These are phyloP conservation scores for Vinca minor DNA, from an alignment of 257 asterid genomes.

Conservation along the genomic window DNA sequence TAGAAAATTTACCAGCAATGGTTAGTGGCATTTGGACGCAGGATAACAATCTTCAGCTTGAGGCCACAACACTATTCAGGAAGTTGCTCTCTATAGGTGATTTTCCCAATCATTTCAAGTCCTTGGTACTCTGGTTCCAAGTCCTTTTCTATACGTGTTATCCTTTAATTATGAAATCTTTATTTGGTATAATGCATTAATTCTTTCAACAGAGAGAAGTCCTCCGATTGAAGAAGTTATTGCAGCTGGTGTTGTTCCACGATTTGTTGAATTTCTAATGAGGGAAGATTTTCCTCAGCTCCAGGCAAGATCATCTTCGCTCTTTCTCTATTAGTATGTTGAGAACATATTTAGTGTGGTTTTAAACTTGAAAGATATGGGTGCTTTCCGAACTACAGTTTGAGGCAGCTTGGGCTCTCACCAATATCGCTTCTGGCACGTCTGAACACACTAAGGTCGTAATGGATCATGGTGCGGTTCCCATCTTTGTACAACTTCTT, in stretches of 20 bases:
- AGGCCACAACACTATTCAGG: conserved; percentile 66
- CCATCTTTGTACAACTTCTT: conserved; percentile 70
- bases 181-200: neutral
- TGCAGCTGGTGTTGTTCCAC: conserved; percentile 79
- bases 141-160: neutral
- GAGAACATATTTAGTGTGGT: neutral
- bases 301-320: conserved; percentile 31
- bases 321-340: neutral
- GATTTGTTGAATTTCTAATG: conserved; percentile 63
- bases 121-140: neutral
- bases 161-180: neutral
- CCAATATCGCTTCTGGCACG: conserved; percentile 89
- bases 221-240: conserved; percentile 86
- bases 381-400: conserved; percentile 28
- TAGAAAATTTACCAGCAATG: conserved; percentile 67
- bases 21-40: conserved; percentile 55
- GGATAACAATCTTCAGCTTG: conserved; percentile 54
- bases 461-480: conserved; percentile 81
- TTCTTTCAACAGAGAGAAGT: conserved; percentile 47
- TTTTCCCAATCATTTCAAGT: neutral
- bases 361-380: neutral
- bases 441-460: conserved; percentile 87
- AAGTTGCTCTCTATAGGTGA: conserved; percentile 77
- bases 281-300: conserved; percentile 84
- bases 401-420: conserved; percentile 98